A percentile compares a stretch with the other conserved stretches of the same genome.
Conservation (phyloP, 169 alveolate species). For the Eimeria tenella region DNA sequence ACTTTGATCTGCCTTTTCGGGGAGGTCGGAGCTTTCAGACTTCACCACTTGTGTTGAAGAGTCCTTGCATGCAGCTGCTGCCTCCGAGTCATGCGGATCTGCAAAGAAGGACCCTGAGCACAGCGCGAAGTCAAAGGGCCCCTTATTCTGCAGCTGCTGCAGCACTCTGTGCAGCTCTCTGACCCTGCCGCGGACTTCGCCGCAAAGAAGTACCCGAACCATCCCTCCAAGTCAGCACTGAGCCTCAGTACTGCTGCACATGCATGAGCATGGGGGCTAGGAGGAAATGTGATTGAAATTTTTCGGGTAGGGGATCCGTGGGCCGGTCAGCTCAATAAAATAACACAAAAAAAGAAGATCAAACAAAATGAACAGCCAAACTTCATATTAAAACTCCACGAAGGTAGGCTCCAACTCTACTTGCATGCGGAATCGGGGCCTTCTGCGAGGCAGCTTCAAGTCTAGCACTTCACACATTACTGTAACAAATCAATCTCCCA, state of each 20-base stretch:
- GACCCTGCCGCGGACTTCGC: slow-evolving; percentile 33
- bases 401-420: too few relatives aligned
- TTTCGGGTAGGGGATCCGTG: too few relatives aligned
- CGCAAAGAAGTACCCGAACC: slow-evolving; percentile 61
- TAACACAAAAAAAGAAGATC: too few relatives aligned
- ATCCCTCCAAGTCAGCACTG: background rate
- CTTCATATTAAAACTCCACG: too few relatives aligned
- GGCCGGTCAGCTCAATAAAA: too few relatives aligned
- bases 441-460: too few relatives aligned
- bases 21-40: too few relatives aligned
- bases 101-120: slow-evolving; percentile 57
- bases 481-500: too few relatives aligned
- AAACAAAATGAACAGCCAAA: too few relatives aligned
- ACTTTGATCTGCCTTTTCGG: background rate
- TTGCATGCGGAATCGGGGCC: too few relatives aligned
- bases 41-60: background rate
- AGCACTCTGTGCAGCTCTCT: slow-evolving; percentile 39
- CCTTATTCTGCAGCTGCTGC: slow-evolving; percentile 17
- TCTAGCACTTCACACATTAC: too few relatives aligned
- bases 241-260: background rate
- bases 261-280: background rate
- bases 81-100: background rate
- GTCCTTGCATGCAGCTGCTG: background rate
- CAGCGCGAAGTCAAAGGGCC: slow-evolving; percentile 54
- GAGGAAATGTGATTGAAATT: too few relatives aligned